Evolutionary conservation across 106 monocot genomes (phyloP).

Genomic region (Alisma plantagoaquatica): DNA sequence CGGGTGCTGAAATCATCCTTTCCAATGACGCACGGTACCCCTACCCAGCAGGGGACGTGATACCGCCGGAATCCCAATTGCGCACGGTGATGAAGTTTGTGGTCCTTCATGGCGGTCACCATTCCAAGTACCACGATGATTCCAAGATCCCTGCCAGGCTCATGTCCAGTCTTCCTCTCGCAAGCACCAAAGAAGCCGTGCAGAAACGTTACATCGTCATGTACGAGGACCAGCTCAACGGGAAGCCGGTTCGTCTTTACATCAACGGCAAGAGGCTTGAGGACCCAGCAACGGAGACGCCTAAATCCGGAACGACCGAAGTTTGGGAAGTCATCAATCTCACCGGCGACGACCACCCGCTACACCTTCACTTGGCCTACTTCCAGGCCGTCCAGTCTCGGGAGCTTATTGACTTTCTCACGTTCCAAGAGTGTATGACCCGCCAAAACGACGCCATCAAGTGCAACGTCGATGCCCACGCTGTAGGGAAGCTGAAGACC

Average conservation of each 20-base stretch:
- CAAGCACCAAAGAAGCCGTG: slow-evolving; percentile 15
- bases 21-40: slow-evolving; percentile 14
- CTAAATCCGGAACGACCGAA: slow-evolving; percentile 1
- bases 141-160: slow-evolving; percentile 31
- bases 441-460: slow-evolving; percentile 34
- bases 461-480: slow-evolving; percentile 35
- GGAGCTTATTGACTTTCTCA: slow-evolving; percentile 18
- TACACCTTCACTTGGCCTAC: slow-evolving; percentile 68
- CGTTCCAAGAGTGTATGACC: slow-evolving; percentile 60
- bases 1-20: slow-evolving; percentile 9
- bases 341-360: slow-evolving; percentile 69
- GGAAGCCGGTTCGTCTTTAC: slow-evolving; percentile 48
- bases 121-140: not conserved
- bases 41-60: slow-evolving; percentile 8
- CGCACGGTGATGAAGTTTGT: slow-evolving; percentile 44
- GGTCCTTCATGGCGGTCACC: not conserved
- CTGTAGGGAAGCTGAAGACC: slow-evolving; percentile 4
- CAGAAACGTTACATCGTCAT: slow-evolving; percentile 46
- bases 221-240: slow-evolving; percentile 50
- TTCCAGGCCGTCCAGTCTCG: slow-evolving; percentile 39
- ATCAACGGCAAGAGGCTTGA: slow-evolving; percentile 35
- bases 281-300: slow-evolving; percentile 12
- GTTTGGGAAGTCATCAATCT: slow-evolving; percentile 15
- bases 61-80: slow-evolving; percentile 4
- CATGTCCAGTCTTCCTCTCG: slow-evolving; percentile 9